Evolutionary conservation across 2,329 filamentous ascomycete species (phyloP).

Genomic region (Exophiala mesophila): DNA sequence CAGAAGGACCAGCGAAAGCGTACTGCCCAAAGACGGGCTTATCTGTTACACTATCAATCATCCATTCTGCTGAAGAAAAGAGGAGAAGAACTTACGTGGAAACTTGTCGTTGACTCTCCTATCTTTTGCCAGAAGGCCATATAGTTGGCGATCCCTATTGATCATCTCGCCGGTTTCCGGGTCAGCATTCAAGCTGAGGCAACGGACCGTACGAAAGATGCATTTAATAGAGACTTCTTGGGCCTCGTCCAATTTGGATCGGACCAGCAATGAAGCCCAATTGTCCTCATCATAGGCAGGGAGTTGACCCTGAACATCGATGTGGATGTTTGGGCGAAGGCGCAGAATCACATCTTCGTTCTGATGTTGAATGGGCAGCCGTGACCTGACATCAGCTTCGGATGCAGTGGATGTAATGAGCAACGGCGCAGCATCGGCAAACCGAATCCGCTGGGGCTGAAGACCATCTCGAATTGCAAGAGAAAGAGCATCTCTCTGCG

Average conservation of each 20-base stretch:
- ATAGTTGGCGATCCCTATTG: conserved; percentile 21
- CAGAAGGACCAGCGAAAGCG: conserved; percentile 24
- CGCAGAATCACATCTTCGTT: conserved; percentile 23
- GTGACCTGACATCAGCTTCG: conserved; percentile 19
- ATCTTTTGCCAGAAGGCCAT: conserved; percentile 22
- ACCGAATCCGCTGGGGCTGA: conserved; percentile 24
- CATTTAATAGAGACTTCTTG: conserved; percentile 26
- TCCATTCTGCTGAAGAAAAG: neutral
- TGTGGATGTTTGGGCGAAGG: conserved; percentile 23
- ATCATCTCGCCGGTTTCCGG: conserved; percentile 26
- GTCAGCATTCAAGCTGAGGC: conserved; percentile 24
- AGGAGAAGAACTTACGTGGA: conserved; percentile 16
- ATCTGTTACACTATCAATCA: conserved; percentile 8
- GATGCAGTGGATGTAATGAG: conserved; percentile 24
- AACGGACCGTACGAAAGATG: conserved; percentile 24
- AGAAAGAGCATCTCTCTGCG: conserved; percentile 21
- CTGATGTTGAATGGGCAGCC: conserved; percentile 18
- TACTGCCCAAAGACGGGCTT: conserved; percentile 27
- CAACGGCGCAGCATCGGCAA: conserved; percentile 24
- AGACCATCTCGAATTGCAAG: conserved; percentile 21
- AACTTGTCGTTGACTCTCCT: conserved; percentile 25
- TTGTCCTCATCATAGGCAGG: conserved; percentile 25
- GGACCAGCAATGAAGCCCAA: conserved; percentile 22
- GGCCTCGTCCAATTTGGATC: conserved; percentile 17
- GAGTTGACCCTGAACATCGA: conserved; percentile 18